Evolutionary conservation across 345 rosid species (phyloP).

Genomic region (Arabis alpina): DNA sequence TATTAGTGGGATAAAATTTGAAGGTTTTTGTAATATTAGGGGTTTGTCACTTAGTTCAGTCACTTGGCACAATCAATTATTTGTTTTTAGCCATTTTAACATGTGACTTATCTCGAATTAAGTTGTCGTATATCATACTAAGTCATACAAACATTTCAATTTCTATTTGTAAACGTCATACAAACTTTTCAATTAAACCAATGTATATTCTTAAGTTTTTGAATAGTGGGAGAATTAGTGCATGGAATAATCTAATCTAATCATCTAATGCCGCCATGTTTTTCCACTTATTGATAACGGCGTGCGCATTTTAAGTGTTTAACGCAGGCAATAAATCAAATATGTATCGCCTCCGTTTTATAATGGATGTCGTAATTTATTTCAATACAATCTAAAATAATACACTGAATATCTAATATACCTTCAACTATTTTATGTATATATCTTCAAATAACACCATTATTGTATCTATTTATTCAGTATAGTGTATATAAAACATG

Average conservation of each 20-base stretch:
- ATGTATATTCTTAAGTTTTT: constrained; percentile 14
- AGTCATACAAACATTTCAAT: neutral
- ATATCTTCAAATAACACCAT: too few relatives aligned
- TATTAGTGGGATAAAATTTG: constrained; percentile 17
- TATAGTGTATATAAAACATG: too few relatives aligned
- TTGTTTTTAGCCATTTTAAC: constrained; percentile 21
- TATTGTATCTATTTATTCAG: too few relatives aligned
- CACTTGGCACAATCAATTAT: constrained; percentile 18
- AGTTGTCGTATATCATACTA: constrained; percentile 15
- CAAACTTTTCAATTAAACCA: neutral
- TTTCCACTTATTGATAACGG: constrained; percentile 8
- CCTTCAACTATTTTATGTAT: too few relatives aligned
- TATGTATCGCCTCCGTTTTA: too few relatives aligned
- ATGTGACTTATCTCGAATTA: constrained; percentile 27
- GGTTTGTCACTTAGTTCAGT: constrained; percentile 33
- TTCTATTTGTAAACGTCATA: constrained; percentile 10
- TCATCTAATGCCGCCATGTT: constrained; percentile 18
- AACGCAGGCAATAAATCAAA: constrained; percentile 16
- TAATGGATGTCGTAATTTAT: too few relatives aligned
- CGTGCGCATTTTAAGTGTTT: constrained; percentile 6
- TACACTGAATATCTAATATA: too few relatives aligned
- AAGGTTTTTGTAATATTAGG: constrained; percentile 20
- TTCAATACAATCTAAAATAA: too few relatives aligned
- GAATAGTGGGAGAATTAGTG: constrained; percentile 35
- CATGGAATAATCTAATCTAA: constrained; percentile 23